A percentile compares a stretch with the other conserved stretches of the same genome.
Evolutionary conservation across 108 stramenopile species (phyloP).

Genomic region (Pseudonitzschia delicatissima): DNA sequence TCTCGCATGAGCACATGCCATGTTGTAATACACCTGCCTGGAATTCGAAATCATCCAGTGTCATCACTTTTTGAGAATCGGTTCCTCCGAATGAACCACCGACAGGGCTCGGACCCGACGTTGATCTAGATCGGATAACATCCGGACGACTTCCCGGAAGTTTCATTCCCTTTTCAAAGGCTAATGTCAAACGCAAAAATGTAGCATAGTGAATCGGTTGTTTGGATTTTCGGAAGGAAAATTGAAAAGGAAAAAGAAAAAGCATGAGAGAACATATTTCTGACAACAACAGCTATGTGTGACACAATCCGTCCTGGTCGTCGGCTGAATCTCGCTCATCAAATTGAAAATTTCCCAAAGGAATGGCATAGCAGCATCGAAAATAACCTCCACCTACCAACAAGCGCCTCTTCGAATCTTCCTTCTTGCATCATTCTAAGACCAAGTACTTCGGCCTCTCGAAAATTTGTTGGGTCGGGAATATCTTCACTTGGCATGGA

Average conservation of each 20-base stretch:
- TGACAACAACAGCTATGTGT: neutral
- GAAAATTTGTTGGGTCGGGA: constrained; percentile 53
- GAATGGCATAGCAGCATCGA: neutral
- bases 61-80: constrained; percentile 38
- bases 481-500: constrained; percentile 20
- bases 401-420: constrained; percentile 60
- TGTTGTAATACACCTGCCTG: constrained; percentile 85
- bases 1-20: constrained; percentile 73
- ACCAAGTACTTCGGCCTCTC: constrained; percentile 80
- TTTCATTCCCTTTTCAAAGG: constrained; percentile 72
- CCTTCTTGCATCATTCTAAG: constrained; percentile 80
- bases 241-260: constrained; percentile 2
- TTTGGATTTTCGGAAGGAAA: no score
- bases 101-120: constrained; percentile 76
- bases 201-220: neutral
- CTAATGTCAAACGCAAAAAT: constrained; percentile 18
- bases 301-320: no score
- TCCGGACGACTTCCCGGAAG: constrained; percentile 70
- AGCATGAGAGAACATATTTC: neutral
- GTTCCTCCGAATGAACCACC: constrained; percentile 70
- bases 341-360: no score
- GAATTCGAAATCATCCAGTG: constrained; percentile 77
- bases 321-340: no score
- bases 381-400: constrained; percentile 40
- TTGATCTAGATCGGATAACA: constrained; percentile 56